Base-by-base conservation (phyloP, 805 yeast species). In the Teunomyces panamensis region DNA sequence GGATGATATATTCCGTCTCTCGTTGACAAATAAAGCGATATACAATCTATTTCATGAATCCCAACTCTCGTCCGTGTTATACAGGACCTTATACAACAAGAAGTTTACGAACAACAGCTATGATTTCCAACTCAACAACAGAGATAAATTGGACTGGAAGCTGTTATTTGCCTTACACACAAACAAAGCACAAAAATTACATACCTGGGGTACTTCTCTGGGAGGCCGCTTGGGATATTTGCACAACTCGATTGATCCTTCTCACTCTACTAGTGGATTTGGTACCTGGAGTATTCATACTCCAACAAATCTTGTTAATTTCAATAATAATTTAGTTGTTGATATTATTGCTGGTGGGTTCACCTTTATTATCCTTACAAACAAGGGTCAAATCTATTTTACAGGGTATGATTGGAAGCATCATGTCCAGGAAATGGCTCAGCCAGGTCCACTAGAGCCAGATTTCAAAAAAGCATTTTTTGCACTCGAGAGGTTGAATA, bases 301-400 rank as follows among this genome's bases (percentile, higher is more conserved):
- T 7, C 81, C 83, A 1, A 62, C 71, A 0, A 54, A 59, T 46
- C 63, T 78, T 3, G 53, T 63, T 1, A 63, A 65, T 2, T 64
- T 80, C 39, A 62, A 68, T 4, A 58, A 65, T 3, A 52, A 59
- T 20, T 52, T 65, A 2, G 59, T 78, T 1, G 57, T 74, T 0
- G 84, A 80, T 53, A 67, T 85, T 0, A 69, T 78, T 20, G 81
- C 83, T 7, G 86, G 86, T 28, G 92, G 92, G 1, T 85, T 74
- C 56, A 76, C 83, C 3, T 80, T 83, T 50, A 81, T 81, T 44
- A 66, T 85, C 2, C 64, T 85, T 30, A 77, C 85, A 0, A 70
- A 72, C 27, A 62, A 72, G 0, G 90, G 91, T 0, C 67, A 75
- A 4, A 58, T 86, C 5, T 84, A 72, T 60, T 72, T 71, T 29